Base-by-base conservation (phyloP, 352 stramenopile species). In the Pythium chondricola region DNA sequence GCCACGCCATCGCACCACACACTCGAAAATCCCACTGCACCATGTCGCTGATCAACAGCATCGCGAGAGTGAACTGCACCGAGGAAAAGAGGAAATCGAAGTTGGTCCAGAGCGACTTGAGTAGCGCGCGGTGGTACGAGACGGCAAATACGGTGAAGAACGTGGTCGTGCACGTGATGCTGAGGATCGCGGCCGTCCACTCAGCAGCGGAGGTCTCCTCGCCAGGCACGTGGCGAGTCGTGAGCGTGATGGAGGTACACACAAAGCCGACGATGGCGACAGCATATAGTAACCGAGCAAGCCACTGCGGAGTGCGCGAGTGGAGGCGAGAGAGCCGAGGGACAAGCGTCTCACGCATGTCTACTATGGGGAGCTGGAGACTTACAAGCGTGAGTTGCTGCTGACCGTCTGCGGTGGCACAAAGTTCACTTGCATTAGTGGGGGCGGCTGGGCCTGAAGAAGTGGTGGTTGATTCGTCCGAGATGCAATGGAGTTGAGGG, bases 301-400 rank as follows among this genome's bases (percentile, higher is more conserved):
- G n/a, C n/a, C n/a, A n/a, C n/a, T n/a, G n/a, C n/a, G n/a, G n/a
- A n/a, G n/a, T n/a, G n/a, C n/a, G 45, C 25, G 7, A 10, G 31
- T 52, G 14, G 7, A 50, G 29, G 5, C 26, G 27, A 10, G 25
- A 26, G 17, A 22, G 8, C 2, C 42, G 16, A n/a, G 42, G 42
- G 3, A 25, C 3, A 13, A 57, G 17, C 13, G 51, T 58, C 3
- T 59, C 52, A 21, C 65, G 48, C 22, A 58, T 31, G 38, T 70
- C 65, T 21, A 73, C 43, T 18, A 35, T 32, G 16, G 41, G 49
- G 9, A 69, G 53, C 20, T 64, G 62, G 17, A 68, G 43, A 10
- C 62, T 47, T n/a, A 69, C 55, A 7, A 75, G 55, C 30, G 63
- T 69, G 13, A 71, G 51, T 50, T 69, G 65, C 42, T 71, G 62